phyloP scores from a whole-genome alignment of 441 rosid species.

The Omphalea diandra region DNA sequence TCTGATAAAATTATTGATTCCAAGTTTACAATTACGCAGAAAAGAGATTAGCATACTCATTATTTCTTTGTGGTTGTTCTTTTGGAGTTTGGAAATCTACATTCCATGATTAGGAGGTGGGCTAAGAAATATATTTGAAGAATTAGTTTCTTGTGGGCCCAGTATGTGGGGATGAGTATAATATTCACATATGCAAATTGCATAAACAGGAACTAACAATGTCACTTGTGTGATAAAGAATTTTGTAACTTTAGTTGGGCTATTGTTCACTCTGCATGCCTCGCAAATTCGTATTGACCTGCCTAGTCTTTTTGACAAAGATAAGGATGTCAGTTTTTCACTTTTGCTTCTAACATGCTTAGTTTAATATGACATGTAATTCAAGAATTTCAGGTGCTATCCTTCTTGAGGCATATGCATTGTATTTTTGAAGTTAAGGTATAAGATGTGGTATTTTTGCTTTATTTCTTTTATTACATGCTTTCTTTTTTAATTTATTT shows the following conservation, averaged over 20 bases:
- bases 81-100: not conserved
- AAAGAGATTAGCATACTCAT: no score
- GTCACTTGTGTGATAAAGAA: constrained; percentile 85
- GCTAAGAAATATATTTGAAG: no score
- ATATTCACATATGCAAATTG: not conserved
- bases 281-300: constrained; percentile 84
- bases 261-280: constrained; percentile 79
- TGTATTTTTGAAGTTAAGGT: not conserved
- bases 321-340: constrained; percentile 66
- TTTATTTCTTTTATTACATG: constrained; percentile 9
- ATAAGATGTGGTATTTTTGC: not conserved
- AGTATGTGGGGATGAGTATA: not conserved
- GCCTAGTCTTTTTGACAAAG: constrained; percentile 89
- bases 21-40: no score
- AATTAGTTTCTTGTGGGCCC: not conserved
- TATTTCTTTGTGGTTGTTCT: no score
- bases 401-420: no score
- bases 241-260: constrained; percentile 79
- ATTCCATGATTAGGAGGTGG: no score
- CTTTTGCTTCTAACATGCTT: constrained; percentile 6
- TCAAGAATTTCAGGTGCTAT: not conserved
- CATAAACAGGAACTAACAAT: constrained; percentile 22
- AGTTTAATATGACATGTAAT: constrained; percentile 5
- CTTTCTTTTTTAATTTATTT: no score
- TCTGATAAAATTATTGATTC: no score